A percentile compares a stretch with the other conserved stretches of the same genome.
These are phyloP conservation scores for Saprolegnia diclina DNA, from an alignment of 352 stramenopile genomes.

Conservation along the genomic window DNA sequence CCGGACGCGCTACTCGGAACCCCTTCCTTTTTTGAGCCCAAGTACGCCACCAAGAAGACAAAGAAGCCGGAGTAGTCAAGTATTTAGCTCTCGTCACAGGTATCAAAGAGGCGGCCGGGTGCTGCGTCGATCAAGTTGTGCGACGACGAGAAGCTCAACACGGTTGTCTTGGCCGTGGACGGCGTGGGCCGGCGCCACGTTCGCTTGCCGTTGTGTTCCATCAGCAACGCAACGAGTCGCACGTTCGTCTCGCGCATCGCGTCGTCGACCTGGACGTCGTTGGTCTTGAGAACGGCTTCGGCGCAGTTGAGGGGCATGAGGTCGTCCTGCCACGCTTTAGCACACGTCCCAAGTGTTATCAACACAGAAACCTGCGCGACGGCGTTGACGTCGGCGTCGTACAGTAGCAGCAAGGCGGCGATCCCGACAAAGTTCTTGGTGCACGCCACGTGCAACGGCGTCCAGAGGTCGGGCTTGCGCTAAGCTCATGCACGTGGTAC, in stretches of 20 bases:
- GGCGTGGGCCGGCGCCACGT: constrained; percentile 3
- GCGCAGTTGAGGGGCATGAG: constrained; percentile 58
- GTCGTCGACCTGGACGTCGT: not conserved
- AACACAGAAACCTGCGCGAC: constrained; percentile 44
- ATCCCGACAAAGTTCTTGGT: constrained; percentile 52
- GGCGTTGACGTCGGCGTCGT: constrained; percentile 66
- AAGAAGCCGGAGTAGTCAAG: not conserved
- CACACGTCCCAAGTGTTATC: too few species aligned
- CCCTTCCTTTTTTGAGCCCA: constrained; percentile 30
- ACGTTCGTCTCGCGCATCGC: not conserved
- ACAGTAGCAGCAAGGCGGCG: constrained; percentile 58
- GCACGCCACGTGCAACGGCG: constrained; percentile 61
- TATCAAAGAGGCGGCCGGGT: not conserved
- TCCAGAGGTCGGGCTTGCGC: constrained; percentile 51
- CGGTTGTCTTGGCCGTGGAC: not conserved
- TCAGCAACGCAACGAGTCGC: not conserved
- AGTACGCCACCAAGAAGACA: not conserved
- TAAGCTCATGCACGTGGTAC: too few species aligned
- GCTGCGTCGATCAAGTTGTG: not conserved
- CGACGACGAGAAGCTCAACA: constrained; percentile 2
- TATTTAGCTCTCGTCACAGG: not conserved
- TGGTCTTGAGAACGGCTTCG: constrained; percentile 26
- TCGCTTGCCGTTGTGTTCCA: not conserved
- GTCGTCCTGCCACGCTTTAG: constrained; percentile 56
- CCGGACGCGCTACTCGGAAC: constrained; percentile 54